These are phyloP conservation scores for Punctularia strigosozonata DNA, from an alignment of 768 basidiomycete species.

Conservation along the genomic window DNA sequence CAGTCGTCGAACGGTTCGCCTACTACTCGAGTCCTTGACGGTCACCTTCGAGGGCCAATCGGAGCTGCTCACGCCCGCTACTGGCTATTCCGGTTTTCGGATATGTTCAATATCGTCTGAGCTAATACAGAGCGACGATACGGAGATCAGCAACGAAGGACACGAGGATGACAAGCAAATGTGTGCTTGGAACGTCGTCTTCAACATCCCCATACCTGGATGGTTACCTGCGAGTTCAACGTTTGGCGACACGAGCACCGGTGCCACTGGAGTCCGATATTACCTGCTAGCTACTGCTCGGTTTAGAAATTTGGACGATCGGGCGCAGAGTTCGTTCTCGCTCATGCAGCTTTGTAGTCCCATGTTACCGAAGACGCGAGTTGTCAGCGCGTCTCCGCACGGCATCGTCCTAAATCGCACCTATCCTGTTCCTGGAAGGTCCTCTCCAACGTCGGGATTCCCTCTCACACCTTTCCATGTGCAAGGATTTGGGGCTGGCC, in stretches of 20 bases:
- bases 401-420: conserved; percentile 44
- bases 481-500: conserved; percentile 9
- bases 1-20: conserved; percentile 33
- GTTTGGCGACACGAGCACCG: conserved; percentile 28
- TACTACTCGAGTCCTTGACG: conserved; percentile 56
- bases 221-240: conserved; percentile 62
- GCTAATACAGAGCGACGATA: conserved; percentile 37
- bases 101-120: conserved; percentile 58
- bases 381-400: conserved; percentile 25
- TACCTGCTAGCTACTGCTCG: conserved; percentile 56
- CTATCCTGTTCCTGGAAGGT: conserved; percentile 27
- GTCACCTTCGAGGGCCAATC: conserved; percentile 82
- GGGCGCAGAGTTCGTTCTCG: conserved; percentile 31
- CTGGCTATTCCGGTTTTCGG: conserved; percentile 59
- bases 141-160: conserved; percentile 56
- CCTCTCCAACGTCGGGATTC: conserved; percentile 16
- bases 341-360: too few species aligned
- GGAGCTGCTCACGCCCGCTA: conserved; percentile 52
- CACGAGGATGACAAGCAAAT: conserved; percentile 42
- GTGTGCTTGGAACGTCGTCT: conserved; percentile 66
- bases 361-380: conserved; percentile 36
- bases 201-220: conserved; percentile 78
- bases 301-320: conserved; percentile 35
- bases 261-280: conserved; percentile 47
- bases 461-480: conserved; percentile 24